Evolutionary conservation across 441 rosid species (phyloP).

Genomic region (Jatropha podagrica): DNA sequence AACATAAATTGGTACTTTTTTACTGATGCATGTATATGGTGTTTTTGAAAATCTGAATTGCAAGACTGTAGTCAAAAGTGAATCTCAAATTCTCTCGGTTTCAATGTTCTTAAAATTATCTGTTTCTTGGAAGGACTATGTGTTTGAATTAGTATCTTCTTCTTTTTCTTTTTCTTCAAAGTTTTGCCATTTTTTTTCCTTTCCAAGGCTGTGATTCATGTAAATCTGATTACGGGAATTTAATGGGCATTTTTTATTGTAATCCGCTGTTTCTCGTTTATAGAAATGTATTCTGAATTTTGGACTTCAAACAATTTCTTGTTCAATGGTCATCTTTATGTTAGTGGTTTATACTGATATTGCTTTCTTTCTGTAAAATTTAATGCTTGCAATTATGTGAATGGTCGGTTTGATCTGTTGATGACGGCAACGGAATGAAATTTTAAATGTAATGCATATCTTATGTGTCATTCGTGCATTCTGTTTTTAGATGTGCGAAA

Average conservation of each 20-base stretch:
- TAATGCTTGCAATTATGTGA: neutral
- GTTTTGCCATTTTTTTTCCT: neutral
- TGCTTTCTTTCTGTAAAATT: neutral
- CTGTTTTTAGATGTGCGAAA: neutral
- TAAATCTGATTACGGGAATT: no score
- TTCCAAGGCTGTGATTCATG: no score
- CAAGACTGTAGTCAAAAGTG: no score
- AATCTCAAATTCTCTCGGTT: no score
- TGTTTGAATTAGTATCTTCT: neutral
- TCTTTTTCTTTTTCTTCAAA: neutral
- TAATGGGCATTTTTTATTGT: no score
- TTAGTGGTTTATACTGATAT: neutral
- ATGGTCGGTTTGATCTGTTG: neutral
- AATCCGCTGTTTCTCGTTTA: no score
- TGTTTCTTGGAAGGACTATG: neutral
- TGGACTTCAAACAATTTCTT: no score
- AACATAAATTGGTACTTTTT: neutral
- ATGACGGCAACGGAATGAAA: neutral
- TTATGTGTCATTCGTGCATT: no score
- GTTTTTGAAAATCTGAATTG: neutral
- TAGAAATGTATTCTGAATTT: no score
- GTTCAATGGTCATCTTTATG: neutral
- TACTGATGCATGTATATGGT: neutral
- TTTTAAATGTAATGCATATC: neutral
- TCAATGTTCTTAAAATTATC: no score